Conservation (phyloP, 225 moss, liverwort and hornwort species). For the Neckera pumila region DNA sequence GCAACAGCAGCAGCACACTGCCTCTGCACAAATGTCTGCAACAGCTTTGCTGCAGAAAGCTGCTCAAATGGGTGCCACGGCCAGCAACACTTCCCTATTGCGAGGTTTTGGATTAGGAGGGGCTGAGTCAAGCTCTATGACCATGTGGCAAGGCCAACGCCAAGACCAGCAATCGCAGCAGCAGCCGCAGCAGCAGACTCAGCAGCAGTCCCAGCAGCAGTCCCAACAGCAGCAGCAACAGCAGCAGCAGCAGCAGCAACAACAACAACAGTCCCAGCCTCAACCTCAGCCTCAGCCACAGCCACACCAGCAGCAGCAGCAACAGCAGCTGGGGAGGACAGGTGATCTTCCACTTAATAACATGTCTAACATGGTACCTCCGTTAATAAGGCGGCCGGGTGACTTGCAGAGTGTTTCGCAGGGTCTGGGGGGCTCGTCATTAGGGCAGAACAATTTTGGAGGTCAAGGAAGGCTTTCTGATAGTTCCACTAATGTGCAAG, state of each 20-base stretch:
- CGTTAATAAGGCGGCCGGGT: conserved; percentile 70
- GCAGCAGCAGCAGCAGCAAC: neutral
- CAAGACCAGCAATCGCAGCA: conserved; percentile 55
- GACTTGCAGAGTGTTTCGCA: conserved; percentile 79
- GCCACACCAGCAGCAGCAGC: conserved; percentile 19
- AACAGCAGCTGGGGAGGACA: conserved; percentile 75
- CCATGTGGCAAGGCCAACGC: conserved; percentile 85
- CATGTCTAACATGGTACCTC: conserved; percentile 58
- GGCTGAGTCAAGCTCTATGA: conserved; percentile 61
- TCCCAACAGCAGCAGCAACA: neutral
- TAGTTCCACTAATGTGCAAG: conserved; percentile 57
- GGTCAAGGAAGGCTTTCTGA: conserved; percentile 52
- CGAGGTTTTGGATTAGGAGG: conserved; percentile 92
- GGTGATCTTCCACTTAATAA: conserved; percentile 88
- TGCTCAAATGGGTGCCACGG: conserved; percentile 95
- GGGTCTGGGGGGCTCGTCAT: conserved; percentile 60
- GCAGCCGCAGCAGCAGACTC: neutral
- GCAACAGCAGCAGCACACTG: conserved; percentile 63
- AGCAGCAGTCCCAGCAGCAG: neutral
- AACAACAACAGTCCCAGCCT: neutral
- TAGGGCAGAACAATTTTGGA: conserved; percentile 70
- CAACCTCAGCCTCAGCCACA: neutral
- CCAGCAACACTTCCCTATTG: conserved; percentile 80
- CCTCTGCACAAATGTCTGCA: conserved; percentile 94
- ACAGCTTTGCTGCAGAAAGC: conserved; percentile 99